These are phyloP conservation scores for Passalora sequoiae DNA, from an alignment of 2,329 filamentous ascomycete genomes.

Conservation along the genomic window DNA sequence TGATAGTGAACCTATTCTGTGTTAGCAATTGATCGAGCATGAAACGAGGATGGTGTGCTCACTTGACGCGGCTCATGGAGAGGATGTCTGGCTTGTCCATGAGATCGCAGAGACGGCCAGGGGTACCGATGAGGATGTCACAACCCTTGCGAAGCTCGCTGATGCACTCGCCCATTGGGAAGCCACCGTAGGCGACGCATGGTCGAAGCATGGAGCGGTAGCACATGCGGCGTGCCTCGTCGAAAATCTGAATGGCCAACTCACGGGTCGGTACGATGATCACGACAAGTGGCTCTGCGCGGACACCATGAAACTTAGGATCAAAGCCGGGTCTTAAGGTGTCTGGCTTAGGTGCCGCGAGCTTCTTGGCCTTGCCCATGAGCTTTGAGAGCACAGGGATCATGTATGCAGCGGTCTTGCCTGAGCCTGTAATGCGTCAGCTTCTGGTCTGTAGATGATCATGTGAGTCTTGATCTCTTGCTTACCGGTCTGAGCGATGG, in stretches of 20 bases:
- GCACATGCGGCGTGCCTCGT: constrained; percentile 85
- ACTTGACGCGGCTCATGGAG: constrained; percentile 70
- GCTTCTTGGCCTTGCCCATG: constrained; percentile 92
- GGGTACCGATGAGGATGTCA: constrained; percentile 81
- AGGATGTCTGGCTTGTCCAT: constrained; percentile 66
- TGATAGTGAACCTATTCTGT: constrained; percentile 56
- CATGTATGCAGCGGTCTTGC: constrained; percentile 91
- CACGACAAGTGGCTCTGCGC: constrained; percentile 82
- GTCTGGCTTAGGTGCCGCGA: constrained; percentile 72
- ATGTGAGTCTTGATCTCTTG: too few relatives aligned
- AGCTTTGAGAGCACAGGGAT: constrained; percentile 83
- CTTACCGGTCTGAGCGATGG: constrained; percentile 83
- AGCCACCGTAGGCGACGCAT: constrained; percentile 82
- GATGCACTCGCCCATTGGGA: constrained; percentile 63
- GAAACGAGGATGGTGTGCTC: constrained; percentile 39
- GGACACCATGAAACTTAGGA: constrained; percentile 48
- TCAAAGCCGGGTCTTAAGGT: constrained; percentile 42
- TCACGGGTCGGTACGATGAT: constrained; percentile 84
- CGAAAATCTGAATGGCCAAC: constrained; percentile 89
- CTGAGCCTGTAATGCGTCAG: constrained; percentile 61
- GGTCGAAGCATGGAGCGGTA: constrained; percentile 94
- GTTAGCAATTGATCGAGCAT: background rate
- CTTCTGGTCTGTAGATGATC: too few relatives aligned
- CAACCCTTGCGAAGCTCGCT: constrained; percentile 75
- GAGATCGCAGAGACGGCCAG: constrained; percentile 80